These are phyloP conservation scores for Leucaena leucocephala DNA, from an alignment of 306 rosid species.

Conservation along the genomic window DNA sequence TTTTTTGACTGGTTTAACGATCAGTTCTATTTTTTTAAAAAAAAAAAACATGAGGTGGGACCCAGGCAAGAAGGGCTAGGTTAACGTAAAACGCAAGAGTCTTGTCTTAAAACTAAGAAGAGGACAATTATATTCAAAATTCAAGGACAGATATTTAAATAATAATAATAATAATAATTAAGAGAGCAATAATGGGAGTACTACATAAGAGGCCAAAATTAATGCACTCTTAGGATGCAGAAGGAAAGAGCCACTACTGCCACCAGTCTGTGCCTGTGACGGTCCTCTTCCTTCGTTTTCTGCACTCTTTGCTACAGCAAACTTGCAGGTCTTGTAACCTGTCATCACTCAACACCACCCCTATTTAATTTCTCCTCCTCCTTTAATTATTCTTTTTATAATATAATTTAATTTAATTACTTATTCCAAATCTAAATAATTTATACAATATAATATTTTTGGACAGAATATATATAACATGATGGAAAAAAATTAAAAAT, in stretches of 20 bases:
- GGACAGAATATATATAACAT: not conserved
- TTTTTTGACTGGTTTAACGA: no score
- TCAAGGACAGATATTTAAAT: not conserved
- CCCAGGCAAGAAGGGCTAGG: no score
- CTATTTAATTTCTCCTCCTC: not conserved
- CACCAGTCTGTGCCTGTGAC: not conserved
- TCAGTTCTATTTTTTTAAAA: no score
- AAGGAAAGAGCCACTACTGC: not conserved
- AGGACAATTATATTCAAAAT: not conserved
- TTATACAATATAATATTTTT: not conserved
- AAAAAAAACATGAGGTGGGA: no score
- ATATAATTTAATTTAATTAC: not conserved
- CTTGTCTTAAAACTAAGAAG: no score
- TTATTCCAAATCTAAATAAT: not conserved
- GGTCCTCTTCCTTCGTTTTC: not conserved
- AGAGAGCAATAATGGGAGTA: not conserved
- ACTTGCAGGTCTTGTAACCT: not conserved
- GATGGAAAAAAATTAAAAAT: no score
- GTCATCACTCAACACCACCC: not conserved
- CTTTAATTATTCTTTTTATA: not conserved
- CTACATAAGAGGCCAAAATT: not conserved
- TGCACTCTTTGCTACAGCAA: not conserved
- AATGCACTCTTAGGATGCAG: not conserved
- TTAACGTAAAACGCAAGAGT: no score
- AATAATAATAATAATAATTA: not conserved